These are phyloP conservation scores for apple (Malus domestica) DNA, from an alignment of 306 rosid species.

Conservation along the genomic window ASM211411v1 NC_041794.1:30250001-30250500, in stretches of 20 bases:
- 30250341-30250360: slow-evolving; percentile 86
- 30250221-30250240: slow-evolving; percentile 90
- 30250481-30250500: slow-evolving; percentile 30
- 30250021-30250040: slow-evolving; percentile 96
- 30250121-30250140: slow-evolving; percentile 76
- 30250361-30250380: slow-evolving; percentile 64
- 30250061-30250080: slow-evolving; percentile 99
- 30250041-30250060: slow-evolving; percentile 99
- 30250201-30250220: slow-evolving; percentile 96
- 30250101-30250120: slow-evolving; percentile 95
- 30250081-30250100: slow-evolving; percentile 92
- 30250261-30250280: slow-evolving; percentile 84
- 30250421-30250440: slow-evolving; percentile 39
- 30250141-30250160: slow-evolving; percentile 93
- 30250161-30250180: slow-evolving; percentile 96
- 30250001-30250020: slow-evolving; percentile 69
- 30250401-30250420: slow-evolving; percentile 76
- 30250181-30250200: slow-evolving; percentile 97
- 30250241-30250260: slow-evolving; percentile 80
- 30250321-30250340: slow-evolving; percentile 86
- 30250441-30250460: slow-evolving; percentile 14
- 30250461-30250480: slow-evolving; percentile 39
- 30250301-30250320: slow-evolving; percentile 83
- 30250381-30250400: slow-evolving; percentile 60
- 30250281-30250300: slow-evolving; percentile 89